phyloP scores from a whole-genome alignment of 2,329 filamentous ascomycete species.

The Stachybotrys elegans region DNA sequence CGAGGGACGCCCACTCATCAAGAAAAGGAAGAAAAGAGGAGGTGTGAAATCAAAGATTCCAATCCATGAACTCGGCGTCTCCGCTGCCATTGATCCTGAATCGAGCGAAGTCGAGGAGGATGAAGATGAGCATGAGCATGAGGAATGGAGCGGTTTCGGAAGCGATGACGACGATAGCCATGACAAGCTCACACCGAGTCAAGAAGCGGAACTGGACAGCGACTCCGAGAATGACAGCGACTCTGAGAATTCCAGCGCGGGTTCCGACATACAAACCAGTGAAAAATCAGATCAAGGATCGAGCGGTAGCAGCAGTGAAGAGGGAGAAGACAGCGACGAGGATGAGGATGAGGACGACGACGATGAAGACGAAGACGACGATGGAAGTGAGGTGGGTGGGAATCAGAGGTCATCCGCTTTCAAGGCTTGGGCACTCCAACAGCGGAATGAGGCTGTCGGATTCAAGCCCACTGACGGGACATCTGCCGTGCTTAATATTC shows the following conservation, averaged over 20 bases:
- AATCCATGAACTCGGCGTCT: constrained; percentile 33
- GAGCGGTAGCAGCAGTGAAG: constrained; percentile 25
- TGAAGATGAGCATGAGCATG: constrained; percentile 30
- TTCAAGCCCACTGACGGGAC: constrained; percentile 43
- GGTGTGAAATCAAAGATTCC: constrained; percentile 53
- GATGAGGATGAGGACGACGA: constrained; percentile 25
- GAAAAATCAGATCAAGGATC: constrained; percentile 20
- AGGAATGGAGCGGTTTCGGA: constrained; percentile 60
- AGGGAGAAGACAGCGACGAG: constrained; percentile 21
- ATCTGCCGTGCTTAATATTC: constrained; percentile 43
- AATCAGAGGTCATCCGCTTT: constrained; percentile 61
- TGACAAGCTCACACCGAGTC: constrained; percentile 11
- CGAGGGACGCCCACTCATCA: constrained; percentile 74
- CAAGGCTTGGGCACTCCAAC: constrained; percentile 86
- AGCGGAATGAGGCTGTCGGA: constrained; percentile 79
- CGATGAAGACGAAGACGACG: constrained; percentile 17
- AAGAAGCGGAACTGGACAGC: constrained; percentile 2
- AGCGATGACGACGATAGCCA: constrained; percentile 38
- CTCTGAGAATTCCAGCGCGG: not conserved
- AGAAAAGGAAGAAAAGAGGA: constrained; percentile 72
- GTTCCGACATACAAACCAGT: constrained; percentile 16
- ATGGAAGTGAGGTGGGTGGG: not conserved
- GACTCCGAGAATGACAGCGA: constrained; percentile 3
- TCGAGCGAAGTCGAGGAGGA: too few relatives aligned
- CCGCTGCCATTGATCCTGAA: constrained; percentile 28